Evolutionary conservation across 1,284 basidiomycete species (phyloP), one percentile per base, ranked within the genome.

Genomic region (Pseudozyma pruni): DNA sequence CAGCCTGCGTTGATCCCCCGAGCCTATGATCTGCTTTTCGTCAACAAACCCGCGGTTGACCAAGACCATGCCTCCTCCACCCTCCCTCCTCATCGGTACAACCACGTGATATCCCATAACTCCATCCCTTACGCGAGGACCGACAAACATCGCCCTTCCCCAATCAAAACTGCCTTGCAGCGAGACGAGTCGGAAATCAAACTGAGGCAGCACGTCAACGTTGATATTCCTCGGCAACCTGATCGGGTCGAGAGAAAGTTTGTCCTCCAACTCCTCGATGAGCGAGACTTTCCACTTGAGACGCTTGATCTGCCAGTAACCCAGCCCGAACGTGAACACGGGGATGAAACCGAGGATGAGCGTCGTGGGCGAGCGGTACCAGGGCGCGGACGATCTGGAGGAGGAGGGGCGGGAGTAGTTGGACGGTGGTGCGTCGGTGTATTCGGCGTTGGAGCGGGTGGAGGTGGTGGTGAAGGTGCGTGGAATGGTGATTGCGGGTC

Each of bases 231-330:
- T 86, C 1, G 95, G 95, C 22, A 99, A 85, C 22, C 85, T 81
- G 59, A 98, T 87, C 0, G 96, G 91, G 32, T 89, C 88, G 27
- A 90, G 87, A 62, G 90, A 87, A 25, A 98, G 85, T 84, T 98
- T 97, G 83, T 92, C 89, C 80, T 97, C 91, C 39, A 98, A 86
- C 79, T 98, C 93, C 71, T 97, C 92, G 70, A 98, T 97, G 60
- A 98, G 86, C 48, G 88, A 87, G 29, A 97, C 86, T 84, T 99
- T 99, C 96, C 96, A 99, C 81, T 92, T 88, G 39, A 98, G 86
- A 37, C 96, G 87, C 76, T 92, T 87, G 29, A 88, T 76, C 81
- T 99, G 95, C 96, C 95, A 98, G 32, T 90, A 89, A 19, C 95
- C 95, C 58, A 98, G 86, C n/a, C 87, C 90, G 72, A 94, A 93